Base-by-base conservation (phyloP, 2,329 filamentous ascomycete species). In the Xylariales sp. region DNA sequence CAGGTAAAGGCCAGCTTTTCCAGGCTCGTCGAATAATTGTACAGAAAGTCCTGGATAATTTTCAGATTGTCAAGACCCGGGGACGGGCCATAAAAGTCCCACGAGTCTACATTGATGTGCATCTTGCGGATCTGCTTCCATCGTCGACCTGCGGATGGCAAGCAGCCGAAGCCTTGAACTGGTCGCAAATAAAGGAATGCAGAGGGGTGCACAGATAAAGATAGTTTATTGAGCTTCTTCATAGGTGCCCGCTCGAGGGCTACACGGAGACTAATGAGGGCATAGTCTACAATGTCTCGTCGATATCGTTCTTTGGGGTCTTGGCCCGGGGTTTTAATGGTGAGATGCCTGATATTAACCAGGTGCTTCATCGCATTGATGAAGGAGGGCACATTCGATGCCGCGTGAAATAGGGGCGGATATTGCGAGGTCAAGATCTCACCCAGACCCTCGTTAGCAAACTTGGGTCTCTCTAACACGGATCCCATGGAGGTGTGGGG, bases 391-490 rank as follows among this genome's bases (percentile, higher is more conserved):
- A 97, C 91, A 76, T 97, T 96, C 68, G 93, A 95, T 7, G 94
- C 92, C 6, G 93, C 92, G 76, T 97, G 94, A 81, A 97, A 97
- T 2, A 97, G 82, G 5, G 94, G 93, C 60, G 93, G 93, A 75
- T 97, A 97, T 80, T 97, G 93, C 77, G 93, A 89, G 14, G 93
- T 92, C 68, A 97, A 85, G 66, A 97, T 86, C 76, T 95, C 91
- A 69, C 90, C 93, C 75, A 96, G 88, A 75, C 93, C 91, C 73
- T 87, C 85, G 78, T 90, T 92, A 72, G 91, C 92, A 78, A 97
- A 97, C 80, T 93, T 95, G 59, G 91, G 91, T 62, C 89, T 84
- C 70, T 87, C 84, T 72, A 89, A 81, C 53, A 84, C 87, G 62
- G 84, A 88, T 36, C 86, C 86, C 77, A 88, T 87, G 48, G 89